Base-by-base conservation (phyloP, 768 basidiomycete genomes). In the Tricholoma saponaceum region DNA sequence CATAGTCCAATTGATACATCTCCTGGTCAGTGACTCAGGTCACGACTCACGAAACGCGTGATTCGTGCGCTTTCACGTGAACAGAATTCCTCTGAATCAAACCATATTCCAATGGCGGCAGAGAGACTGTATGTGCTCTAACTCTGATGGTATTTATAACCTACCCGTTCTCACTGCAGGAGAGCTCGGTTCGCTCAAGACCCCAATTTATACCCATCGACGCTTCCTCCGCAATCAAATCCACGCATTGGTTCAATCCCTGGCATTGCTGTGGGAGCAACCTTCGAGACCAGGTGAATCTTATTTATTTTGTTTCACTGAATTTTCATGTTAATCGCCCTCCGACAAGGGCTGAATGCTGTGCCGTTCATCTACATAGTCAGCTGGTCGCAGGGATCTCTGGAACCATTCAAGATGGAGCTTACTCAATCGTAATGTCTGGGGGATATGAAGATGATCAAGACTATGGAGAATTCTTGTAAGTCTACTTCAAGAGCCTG, bases 371-470 rank as follows among this genome's bases (percentile, higher is more conserved):
- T 30, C 60, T 78, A 2, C 78, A 78, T 56, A 52, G 35, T 3
- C 62, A 51, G 4, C 32, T 20, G 4, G 50, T 62, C 44, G 76
- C 76, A 20, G 78, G 78, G 5, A 79, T 79, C 30, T 66, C 67
- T 32, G 72, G 72, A 3, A 62, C 62, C 13, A 51, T 56, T 12
- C 55, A 44, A 3, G 41, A 60, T 2, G 79, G 78, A 1, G 77
- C 78, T 1, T 75, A 67, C 57, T 79, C 79, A 0, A 70, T 80
- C 20, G 72, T 74, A 32, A 52, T 77, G 2, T 76, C 74, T 13
- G 69, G 70, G 5, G 70, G 72, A 2, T 79, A 80, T 47, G 71
- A 72, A 41, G 79, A 80, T 43, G 73, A 80, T 58, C 28, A 55
- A 2, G 79, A 79, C 52, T 50, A 70, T 0, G 78, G 79, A 7